These are phyloP conservation scores for Aspergillus vadensis DNA, from an alignment of 2,329 filamentous ascomycete genomes.

Conservation along the genomic window DNA sequence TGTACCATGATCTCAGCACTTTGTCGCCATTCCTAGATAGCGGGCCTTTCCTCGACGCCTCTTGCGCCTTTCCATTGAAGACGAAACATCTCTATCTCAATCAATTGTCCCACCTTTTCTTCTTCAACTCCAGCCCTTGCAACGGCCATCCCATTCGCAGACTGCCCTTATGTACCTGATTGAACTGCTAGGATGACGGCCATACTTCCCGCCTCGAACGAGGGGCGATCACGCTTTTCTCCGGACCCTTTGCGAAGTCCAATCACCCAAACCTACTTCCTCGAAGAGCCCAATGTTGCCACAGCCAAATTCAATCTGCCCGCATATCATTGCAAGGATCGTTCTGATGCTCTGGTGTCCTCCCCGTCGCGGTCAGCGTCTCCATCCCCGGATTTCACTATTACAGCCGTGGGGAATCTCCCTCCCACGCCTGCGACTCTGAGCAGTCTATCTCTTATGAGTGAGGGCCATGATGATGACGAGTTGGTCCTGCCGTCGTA, in stretches of 20 bases:
- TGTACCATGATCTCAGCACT: constrained; percentile 5
- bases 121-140: neutral
- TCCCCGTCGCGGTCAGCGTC: constrained; percentile 41
- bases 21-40: neutral
- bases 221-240: constrained; percentile 35
- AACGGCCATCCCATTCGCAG: neutral
- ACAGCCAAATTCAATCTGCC: constrained; percentile 32
- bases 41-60: neutral
- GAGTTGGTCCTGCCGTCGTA: constrained; percentile 49
- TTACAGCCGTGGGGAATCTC: constrained; percentile 30
- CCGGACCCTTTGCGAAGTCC: constrained; percentile 34
- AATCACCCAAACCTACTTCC: constrained; percentile 36
- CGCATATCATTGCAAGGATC: constrained; percentile 27
- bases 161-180: constrained; percentile 6
- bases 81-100: neutral
- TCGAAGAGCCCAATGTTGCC: constrained; percentile 25
- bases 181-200: constrained; percentile 36
- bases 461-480: constrained; percentile 33
- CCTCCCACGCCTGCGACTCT: constrained; percentile 42
- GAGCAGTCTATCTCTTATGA: constrained; percentile 40
- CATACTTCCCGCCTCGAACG: constrained; percentile 34
- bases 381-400: constrained; percentile 41
- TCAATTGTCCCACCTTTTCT: neutral
- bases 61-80: neutral
- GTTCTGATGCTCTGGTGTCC: constrained; percentile 30